phyloP scores from a whole-genome alignment of 23 red algal species.

The Gracilariopsis chorda region DNA sequence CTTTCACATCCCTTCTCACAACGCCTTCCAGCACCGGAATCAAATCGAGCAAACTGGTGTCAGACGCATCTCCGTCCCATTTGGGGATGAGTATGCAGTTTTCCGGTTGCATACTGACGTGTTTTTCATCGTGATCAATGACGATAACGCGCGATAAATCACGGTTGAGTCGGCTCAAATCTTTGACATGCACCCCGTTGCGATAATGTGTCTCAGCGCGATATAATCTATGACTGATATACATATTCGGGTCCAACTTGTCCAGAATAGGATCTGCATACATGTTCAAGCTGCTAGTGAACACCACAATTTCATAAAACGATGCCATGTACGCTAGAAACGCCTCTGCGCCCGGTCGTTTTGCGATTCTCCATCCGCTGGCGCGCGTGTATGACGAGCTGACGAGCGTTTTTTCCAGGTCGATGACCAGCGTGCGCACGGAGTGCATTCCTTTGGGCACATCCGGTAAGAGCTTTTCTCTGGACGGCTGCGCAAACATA shows the following conservation, averaged over 20 bases:
- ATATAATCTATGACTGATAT: conserved; percentile 87
- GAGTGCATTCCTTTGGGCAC: neutral
- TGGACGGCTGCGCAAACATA: conserved; percentile 83
- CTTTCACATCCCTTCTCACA: conserved; percentile 69
- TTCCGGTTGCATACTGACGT: conserved; percentile 69
- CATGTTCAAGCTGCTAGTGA: conserved; percentile 57
- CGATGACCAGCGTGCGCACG: conserved; percentile 82
- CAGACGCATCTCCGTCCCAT: conserved; percentile 64
- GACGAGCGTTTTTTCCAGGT: conserved; percentile 91
- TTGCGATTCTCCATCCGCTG: conserved; percentile 87
- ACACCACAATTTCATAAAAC: conserved; percentile 95
- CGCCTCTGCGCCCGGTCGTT: conserved; percentile 93
- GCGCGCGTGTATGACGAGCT: conserved; percentile 79
- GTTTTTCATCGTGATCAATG: conserved; percentile 51
- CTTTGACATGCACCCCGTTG: conserved; percentile 83
- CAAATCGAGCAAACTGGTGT: conserved; percentile 79
- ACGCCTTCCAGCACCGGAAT: conserved; percentile 86
- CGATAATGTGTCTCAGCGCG: conserved; percentile 83
- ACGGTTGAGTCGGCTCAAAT: conserved; percentile 84
- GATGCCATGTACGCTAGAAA: conserved; percentile 93
- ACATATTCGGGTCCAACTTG: conserved; percentile 79
- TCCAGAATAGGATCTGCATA: conserved; percentile 97
- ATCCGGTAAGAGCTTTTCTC: conserved; percentile 88
- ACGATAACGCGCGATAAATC: conserved; percentile 76
- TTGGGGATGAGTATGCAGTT: conserved; percentile 75